A percentile compares a stretch with the other conserved stretches of the same genome.
phyloP scores from a whole-genome alignment of 345 rosid species.

The Acer yangbiense region DNA sequence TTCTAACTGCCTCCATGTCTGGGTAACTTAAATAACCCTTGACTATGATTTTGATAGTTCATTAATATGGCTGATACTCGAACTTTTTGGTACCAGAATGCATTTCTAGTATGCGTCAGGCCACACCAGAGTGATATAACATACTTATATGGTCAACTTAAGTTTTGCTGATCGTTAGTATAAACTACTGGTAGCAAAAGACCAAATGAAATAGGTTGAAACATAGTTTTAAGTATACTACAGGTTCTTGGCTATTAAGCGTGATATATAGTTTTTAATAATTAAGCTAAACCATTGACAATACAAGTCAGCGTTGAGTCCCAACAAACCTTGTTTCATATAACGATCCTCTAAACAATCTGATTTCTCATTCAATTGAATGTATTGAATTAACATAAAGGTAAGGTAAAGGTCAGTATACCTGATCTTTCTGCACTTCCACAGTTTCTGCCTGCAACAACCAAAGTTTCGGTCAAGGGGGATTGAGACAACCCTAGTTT shows the following conservation, averaged over 20 bases:
- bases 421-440: constrained; percentile 67
- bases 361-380: constrained; percentile 2
- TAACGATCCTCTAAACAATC: neutral
- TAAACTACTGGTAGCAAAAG: too few relatives aligned
- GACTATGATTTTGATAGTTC: too few relatives aligned
- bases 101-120: too few relatives aligned
- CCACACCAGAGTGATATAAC: too few relatives aligned
- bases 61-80: too few relatives aligned
- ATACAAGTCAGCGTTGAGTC: neutral
- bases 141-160: too few relatives aligned
- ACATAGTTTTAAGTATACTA: too few relatives aligned
- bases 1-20: too few relatives aligned
- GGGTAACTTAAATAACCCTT: too few relatives aligned
- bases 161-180: too few relatives aligned
- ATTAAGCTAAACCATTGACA: neutral
- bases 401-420: constrained; percentile 27
- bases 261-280: neutral
- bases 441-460: constrained; percentile 56
- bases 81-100: too few relatives aligned
- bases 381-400: neutral
- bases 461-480: constrained; percentile 18
- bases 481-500: constrained; percentile 3
- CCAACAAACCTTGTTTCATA: neutral
- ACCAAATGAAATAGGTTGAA: too few relatives aligned
- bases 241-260: neutral